Conservation (phyloP, 495 filamentous ascomycete genomes). For the Cudoniella acicularis region DNA sequence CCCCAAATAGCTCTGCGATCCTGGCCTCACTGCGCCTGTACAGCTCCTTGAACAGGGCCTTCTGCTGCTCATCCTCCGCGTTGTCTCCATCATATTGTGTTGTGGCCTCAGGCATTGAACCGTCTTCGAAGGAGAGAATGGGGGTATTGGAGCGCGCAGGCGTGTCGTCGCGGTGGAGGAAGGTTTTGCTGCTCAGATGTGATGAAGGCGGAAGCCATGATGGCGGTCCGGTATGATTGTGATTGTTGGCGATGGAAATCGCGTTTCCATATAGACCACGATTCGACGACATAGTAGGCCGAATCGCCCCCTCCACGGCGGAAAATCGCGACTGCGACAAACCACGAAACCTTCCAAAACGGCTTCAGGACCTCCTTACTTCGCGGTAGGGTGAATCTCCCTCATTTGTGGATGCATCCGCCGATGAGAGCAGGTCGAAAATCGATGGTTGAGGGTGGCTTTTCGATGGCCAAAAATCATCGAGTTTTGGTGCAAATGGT, state of each 20-base stretch:
- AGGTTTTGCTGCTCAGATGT: constrained; percentile 18
- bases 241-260: constrained; percentile 50
- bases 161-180: constrained; percentile 18
- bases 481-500: constrained; percentile 8
- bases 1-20: constrained; percentile 57
- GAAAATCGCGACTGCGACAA: constrained; percentile 17
- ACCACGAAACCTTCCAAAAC: constrained; percentile 13
- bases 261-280: constrained; percentile 19
- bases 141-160: constrained; percentile 26
- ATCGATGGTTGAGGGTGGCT: constrained; percentile 20
- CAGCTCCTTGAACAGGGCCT: constrained; percentile 57
- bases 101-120: constrained; percentile 24
- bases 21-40: constrained; percentile 57
- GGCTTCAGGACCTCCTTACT: constrained; percentile 14
- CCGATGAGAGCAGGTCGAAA: constrained; percentile 8
- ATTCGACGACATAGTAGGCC: constrained; percentile 22
- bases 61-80: constrained; percentile 61
- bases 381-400: constrained; percentile 10
- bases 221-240: constrained; percentile 23
- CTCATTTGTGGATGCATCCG: constrained; percentile 18
- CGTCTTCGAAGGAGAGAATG: constrained; percentile 22
- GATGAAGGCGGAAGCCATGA: constrained; percentile 39
- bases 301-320: constrained; percentile 19
- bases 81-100: constrained; percentile 27
- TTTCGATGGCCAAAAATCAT: constrained; percentile 16